Evolutionary conservation across 169 alveolate species (phyloP).

Genomic region (Plasmodium cynomolgi): DNA sequence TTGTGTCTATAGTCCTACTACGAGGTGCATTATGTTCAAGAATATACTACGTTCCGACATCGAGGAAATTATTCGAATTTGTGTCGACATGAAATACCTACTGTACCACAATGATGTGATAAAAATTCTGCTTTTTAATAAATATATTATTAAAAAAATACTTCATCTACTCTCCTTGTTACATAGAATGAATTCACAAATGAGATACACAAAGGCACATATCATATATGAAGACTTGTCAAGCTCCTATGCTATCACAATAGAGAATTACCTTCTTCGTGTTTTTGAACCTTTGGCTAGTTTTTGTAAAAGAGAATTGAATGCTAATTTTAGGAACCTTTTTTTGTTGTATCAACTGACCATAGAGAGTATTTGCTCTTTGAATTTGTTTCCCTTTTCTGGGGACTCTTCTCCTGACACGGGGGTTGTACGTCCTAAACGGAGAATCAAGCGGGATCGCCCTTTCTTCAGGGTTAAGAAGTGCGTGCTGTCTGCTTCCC

Average conservation of each 20-base stretch:
- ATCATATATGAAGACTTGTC: conserved; percentile 57
- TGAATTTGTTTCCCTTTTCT: conserved; percentile 16
- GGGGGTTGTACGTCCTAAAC: neutral
- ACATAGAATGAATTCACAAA: conserved; percentile 55
- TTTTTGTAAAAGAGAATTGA: conserved; percentile 60
- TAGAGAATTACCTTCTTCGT: conserved; percentile 45
- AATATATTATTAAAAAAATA: conserved; percentile 38
- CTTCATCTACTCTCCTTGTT: neutral
- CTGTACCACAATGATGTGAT: conserved; percentile 60
- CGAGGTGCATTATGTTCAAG: conserved; percentile 51
- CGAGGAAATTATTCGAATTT: conserved; percentile 48
- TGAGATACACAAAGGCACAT: conserved; percentile 44
- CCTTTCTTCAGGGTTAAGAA: neutral
- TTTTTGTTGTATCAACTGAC: conserved; percentile 57
- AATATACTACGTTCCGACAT: conserved; percentile 40
- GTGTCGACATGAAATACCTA: conserved; percentile 52
- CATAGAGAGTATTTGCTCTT: conserved; percentile 14
- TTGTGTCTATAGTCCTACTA: conserved; percentile 9
- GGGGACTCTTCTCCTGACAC: neutral
- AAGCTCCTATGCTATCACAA: conserved; percentile 42
- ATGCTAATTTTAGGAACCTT: conserved; percentile 53
- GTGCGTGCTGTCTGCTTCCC: neutral
- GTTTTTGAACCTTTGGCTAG: conserved; percentile 56
- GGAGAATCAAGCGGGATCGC: neutral
- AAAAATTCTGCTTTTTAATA: conserved; percentile 39